Evolutionary conservation across 176 grass and related monocot genomes (phyloP).

Genomic region (Paspalum vaginatum): DNA sequence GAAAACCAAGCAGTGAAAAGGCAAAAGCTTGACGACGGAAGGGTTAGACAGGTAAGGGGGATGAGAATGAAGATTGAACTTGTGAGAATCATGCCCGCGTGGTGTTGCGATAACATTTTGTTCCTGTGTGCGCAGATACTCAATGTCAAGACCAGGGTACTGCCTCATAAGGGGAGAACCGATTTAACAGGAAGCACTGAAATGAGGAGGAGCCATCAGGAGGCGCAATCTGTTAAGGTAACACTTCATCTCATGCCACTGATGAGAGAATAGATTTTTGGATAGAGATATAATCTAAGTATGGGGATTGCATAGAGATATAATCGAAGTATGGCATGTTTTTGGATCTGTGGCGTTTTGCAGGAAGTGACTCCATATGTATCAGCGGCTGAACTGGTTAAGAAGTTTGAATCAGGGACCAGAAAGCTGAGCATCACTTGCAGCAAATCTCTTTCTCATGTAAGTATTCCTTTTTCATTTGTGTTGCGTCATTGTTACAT

Average conservation of each 20-base stretch:
- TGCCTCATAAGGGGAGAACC: constrained; percentile 74
- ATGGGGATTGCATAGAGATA: constrained; percentile 9
- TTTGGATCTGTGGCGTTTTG: constrained; percentile 30
- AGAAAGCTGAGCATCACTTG: constrained; percentile 56
- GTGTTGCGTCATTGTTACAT: background rate
- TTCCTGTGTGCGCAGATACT: constrained; percentile 62
- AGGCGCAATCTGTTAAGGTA: constrained; percentile 55
- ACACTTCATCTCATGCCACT: constrained; percentile 24
- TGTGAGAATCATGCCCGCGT: constrained; percentile 6
- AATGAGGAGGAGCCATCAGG: constrained; percentile 39
- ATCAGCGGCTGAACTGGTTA: constrained; percentile 86
- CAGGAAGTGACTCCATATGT: constrained; percentile 65
- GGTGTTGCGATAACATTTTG: background rate
- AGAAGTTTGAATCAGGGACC: constrained; percentile 86
- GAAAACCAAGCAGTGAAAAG: constrained; percentile 93
- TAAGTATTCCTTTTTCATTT: constrained; percentile 50
- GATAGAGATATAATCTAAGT: constrained; percentile 16
- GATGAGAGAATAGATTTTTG: constrained; percentile 4
- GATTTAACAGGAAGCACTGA: constrained; percentile 43
- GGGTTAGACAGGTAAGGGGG: constrained; percentile 68
- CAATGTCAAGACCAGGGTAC: constrained; percentile 63
- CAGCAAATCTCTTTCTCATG: constrained; percentile 51
- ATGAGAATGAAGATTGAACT: constrained; percentile 1
- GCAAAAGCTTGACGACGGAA: constrained; percentile 85
- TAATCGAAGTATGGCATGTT: background rate